Percentiles rank a stretch among this genome's conserved stretches.
Evolutionary conservation across 345 rosid species (phyloP).

Genomic region (Ceriops zippeliana): DNA sequence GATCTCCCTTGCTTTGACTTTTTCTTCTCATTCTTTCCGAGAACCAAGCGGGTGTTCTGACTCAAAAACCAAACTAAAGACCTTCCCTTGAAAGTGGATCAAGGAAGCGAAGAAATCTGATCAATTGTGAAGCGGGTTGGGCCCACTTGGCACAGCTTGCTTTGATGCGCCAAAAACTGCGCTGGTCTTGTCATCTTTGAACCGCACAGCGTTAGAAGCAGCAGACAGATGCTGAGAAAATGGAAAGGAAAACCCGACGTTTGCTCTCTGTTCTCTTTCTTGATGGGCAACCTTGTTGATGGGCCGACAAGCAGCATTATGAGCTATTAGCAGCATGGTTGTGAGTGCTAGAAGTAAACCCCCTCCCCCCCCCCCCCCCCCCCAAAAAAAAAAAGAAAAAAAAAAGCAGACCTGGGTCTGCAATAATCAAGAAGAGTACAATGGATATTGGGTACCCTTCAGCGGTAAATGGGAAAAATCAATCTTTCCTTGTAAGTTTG

Average conservation of each 20-base stretch:
- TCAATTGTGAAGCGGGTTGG: slow-evolving; percentile 61
- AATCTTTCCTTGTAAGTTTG: too few relatives aligned
- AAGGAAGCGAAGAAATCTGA: neutral
- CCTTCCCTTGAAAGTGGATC: neutral
- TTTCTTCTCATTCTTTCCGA: slow-evolving; percentile 13
- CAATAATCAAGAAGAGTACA: too few relatives aligned
- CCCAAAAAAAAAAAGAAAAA: too few relatives aligned
- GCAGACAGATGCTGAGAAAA: slow-evolving; percentile 16
- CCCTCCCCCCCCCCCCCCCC: too few relatives aligned
- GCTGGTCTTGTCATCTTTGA: slow-evolving; percentile 8
- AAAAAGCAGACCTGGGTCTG: too few relatives aligned
- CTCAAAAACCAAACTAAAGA: neutral
- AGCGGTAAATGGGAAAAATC: too few relatives aligned
- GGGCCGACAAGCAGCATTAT: slow-evolving; percentile 28
- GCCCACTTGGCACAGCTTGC: slow-evolving; percentile 46
- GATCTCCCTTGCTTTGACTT: neutral
- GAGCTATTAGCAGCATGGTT: slow-evolving; percentile 18
- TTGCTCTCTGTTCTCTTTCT: slow-evolving; percentile 12
- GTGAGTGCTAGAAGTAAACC: slow-evolving; percentile 21
- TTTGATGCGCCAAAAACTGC: slow-evolving; percentile 18
- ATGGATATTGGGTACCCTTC: too few relatives aligned
- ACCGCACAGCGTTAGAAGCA: slow-evolving; percentile 7
- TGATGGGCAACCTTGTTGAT: slow-evolving; percentile 2
- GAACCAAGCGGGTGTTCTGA: slow-evolving; percentile 13
- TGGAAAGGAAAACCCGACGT: slow-evolving; percentile 9